phyloP scores from a whole-genome alignment of 805 yeast species.

The Lachancea meyersii region DNA sequence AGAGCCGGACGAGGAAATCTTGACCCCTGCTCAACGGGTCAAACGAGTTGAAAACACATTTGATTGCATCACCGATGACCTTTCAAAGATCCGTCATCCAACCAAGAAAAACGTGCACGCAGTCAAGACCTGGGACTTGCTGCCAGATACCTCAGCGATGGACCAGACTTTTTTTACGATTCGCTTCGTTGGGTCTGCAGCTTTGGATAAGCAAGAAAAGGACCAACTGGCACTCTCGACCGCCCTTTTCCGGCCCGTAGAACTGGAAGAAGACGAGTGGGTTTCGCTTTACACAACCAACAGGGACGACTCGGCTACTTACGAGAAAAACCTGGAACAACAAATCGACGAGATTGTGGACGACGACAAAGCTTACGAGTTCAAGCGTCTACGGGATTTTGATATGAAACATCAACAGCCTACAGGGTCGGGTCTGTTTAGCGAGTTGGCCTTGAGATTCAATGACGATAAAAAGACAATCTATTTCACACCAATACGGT shows the following conservation, averaged over 20 bases:
- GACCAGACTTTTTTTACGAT: conserved; percentile 67
- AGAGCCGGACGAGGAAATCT: conserved; percentile 17
- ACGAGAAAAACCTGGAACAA: conserved; percentile 38
- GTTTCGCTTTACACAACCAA: conserved; percentile 59
- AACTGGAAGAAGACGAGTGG: conserved; percentile 69
- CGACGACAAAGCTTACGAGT: conserved; percentile 48
- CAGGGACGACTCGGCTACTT: conserved; percentile 35
- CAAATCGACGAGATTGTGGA: conserved; percentile 33
- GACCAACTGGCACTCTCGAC: conserved; percentile 40
- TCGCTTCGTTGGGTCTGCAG: conserved; percentile 52
- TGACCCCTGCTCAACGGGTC: conserved; percentile 25
- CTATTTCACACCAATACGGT: conserved; percentile 69
- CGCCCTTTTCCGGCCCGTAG: conserved; percentile 67
- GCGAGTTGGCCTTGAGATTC: conserved; percentile 63
- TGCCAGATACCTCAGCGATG: conserved; percentile 88
- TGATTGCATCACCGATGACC: conserved; percentile 47
- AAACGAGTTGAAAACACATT: conserved; percentile 68
- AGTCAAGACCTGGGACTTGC: conserved; percentile 66
- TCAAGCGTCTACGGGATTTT: conserved; percentile 67
- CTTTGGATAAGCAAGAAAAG: conserved; percentile 33
- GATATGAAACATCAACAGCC: conserved; percentile 53
- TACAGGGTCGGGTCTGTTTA: conserved; percentile 24
- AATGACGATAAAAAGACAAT: conserved; percentile 51
- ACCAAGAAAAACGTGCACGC: conserved; percentile 66
- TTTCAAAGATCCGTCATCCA: conserved; percentile 63